phyloP scores from a whole-genome alignment of 2,329 filamentous ascomycete genomes.

The Curvularia eragrostidis region DNA sequence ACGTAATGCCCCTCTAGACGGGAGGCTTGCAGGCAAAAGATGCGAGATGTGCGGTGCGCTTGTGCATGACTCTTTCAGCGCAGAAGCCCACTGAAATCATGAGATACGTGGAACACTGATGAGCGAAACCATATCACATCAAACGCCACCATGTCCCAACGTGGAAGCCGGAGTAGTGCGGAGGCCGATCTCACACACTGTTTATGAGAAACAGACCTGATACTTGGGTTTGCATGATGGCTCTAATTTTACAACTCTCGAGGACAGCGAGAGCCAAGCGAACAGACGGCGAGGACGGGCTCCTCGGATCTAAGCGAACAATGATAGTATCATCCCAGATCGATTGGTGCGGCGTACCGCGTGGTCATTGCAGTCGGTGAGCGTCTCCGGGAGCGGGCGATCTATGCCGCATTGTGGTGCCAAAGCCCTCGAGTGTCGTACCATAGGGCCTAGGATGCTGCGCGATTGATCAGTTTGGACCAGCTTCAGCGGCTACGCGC shows the following conservation, averaged over 20 bases:
- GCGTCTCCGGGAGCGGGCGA: background rate
- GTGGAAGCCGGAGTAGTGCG: background rate
- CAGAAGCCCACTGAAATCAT: background rate
- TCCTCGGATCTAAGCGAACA: conserved; percentile 3
- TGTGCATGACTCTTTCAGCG: background rate
- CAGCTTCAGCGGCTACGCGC: background rate
- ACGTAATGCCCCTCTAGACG: background rate
- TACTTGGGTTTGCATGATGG: background rate
- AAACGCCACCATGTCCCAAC: background rate
- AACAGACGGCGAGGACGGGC: background rate
- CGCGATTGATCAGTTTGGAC: background rate
- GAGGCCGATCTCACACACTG: background rate
- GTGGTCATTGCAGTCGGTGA: conserved; percentile 8
- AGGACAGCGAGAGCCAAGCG: no score
- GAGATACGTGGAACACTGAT: background rate
- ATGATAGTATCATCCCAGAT: background rate
- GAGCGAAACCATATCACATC: background rate
- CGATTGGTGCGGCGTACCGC: background rate
- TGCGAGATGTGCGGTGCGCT: background rate
- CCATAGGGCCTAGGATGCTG: background rate
- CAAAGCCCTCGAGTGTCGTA: background rate
- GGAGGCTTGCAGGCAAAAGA: background rate
- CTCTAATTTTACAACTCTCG: background rate
- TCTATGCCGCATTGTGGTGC: background rate
- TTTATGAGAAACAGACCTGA: background rate